These are phyloP conservation scores for Fusarium heterosporum DNA, from an alignment of 2,329 filamentous ascomycete genomes.

Conservation along the genomic window DNA sequence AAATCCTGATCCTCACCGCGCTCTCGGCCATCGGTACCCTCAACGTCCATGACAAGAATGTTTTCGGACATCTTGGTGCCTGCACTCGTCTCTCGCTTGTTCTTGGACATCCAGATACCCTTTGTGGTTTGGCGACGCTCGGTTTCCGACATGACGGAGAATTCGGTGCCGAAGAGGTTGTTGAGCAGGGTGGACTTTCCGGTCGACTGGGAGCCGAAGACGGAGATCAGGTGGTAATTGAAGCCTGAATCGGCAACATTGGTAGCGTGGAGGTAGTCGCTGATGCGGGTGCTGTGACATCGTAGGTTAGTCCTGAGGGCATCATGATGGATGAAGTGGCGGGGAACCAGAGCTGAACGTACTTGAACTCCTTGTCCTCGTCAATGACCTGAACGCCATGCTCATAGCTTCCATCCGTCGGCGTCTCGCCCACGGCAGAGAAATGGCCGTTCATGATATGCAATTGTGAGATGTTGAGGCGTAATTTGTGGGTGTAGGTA, in stretches of 20 bases:
- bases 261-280: conserved; percentile 83
- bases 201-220: conserved; percentile 98
- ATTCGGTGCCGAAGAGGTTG: conserved; percentile 92
- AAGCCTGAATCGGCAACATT: conserved; percentile 90
- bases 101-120: conserved; percentile 99
- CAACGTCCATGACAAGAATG: conserved; percentile 99
- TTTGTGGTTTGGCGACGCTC: conserved; percentile 97
- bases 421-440: conserved; percentile 75
- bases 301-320: conserved; percentile 28
- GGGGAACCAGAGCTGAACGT: conserved; percentile 53
- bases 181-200: conserved; percentile 98
- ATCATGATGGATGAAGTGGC: conserved; percentile 17
- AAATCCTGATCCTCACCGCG: conserved; percentile 98
- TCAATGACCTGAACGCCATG: conserved; percentile 98
- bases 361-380: conserved; percentile 95
- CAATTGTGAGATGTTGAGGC: conserved; percentile 32
- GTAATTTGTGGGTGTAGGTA: conserved; percentile 2
- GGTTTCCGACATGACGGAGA: conserved; percentile 97
- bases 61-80: conserved; percentile 87
- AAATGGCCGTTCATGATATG: conserved; percentile 82
- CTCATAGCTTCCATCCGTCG: conserved; percentile 77
- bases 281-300: conserved; percentile 74
- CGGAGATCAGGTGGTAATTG: conserved; percentile 99
- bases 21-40: conserved; percentile 96
- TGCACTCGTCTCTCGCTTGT: conserved; percentile 73